phyloP scores from a whole-genome alignment of 495 filamentous ascomycete species.

The Cercophora newfieldiana region DNA sequence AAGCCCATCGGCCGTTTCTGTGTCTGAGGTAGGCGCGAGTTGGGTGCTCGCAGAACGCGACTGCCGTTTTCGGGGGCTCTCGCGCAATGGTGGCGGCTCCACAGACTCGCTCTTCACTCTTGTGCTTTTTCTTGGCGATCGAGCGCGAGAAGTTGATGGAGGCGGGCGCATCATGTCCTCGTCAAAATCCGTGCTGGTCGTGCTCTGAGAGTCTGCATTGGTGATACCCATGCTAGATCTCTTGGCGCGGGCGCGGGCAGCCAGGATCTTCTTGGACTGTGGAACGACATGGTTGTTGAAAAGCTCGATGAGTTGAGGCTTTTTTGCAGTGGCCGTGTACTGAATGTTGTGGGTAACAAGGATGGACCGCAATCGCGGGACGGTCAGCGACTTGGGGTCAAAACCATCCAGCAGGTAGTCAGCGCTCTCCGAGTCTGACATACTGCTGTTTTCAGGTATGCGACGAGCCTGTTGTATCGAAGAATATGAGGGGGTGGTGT shows the following conservation, averaged over 20 bases:
- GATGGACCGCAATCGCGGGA: constrained; percentile 83
- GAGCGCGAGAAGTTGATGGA: constrained; percentile 38
- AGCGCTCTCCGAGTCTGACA: constrained; percentile 64
- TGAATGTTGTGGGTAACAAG: constrained; percentile 81
- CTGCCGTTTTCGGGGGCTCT: constrained; percentile 53
- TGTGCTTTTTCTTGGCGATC: constrained; percentile 50
- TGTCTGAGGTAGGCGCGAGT: constrained; percentile 43
- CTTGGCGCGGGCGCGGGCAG: constrained; percentile 71
- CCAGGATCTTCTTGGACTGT: constrained; percentile 70
- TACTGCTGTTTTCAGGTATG: constrained; percentile 33
- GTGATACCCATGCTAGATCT: constrained; percentile 83
- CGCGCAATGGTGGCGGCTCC: constrained; percentile 41
- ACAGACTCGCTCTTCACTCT: constrained; percentile 47
- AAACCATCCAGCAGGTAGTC: constrained; percentile 85
- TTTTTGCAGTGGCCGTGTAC: constrained; percentile 82
- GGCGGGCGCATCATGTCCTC: constrained; percentile 48
- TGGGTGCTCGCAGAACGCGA: constrained; percentile 51
- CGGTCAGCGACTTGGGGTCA: constrained; percentile 77
- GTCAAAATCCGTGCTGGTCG: constrained; percentile 43
- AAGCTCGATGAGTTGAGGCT: constrained; percentile 78
- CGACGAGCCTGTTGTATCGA: not conserved
- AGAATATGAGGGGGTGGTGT: not conserved
- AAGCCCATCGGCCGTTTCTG: constrained; percentile 49
- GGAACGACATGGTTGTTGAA: constrained; percentile 80
- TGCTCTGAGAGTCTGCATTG: constrained; percentile 61